Evolutionary conservation across 2,329 filamentous ascomycete species (phyloP), one percentile per base, ranked within the genome.

Genomic region (Apiospora saccharicola): DNA sequence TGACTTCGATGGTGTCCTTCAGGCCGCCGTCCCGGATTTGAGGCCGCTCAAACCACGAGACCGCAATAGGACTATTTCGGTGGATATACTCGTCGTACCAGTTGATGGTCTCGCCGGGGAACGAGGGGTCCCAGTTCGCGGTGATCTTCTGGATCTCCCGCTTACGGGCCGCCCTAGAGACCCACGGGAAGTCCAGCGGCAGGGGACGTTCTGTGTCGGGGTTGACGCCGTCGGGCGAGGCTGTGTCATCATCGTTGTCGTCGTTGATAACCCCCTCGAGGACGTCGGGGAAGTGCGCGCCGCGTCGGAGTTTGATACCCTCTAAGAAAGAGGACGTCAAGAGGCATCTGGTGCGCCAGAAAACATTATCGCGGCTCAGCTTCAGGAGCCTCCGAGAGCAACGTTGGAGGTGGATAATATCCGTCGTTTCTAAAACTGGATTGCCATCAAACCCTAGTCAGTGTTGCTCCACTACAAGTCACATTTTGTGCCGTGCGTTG

Each of bases 51-150:
- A 97, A 86, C 95, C 95, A 98, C 77, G 89, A 92, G 70, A 94
- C 85, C 19, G 87, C 87, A n/a, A 94, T 86, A 0, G 92, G 91
- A 0, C 90, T 94, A 81, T 95, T 88, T 46, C 95, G 89, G 70
- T 95, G 94, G 74, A 97, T 92, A 79, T 95, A 98, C 81, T 98
- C 95, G 71, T 93, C 89, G 80, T 97, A 98, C 92, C 94, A 98
- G 68, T 93, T 90, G 26, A 95, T 86, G 53, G 85, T 86, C 82
- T 98, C 95, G 5, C 83, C 84, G 0, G 91, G 89, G 75, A 92
- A 94, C 0, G 90, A 90, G 0, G 94, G 94, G 76, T 98, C 94
- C 95, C 95, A 98, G 76, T 94, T 94, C 5, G 91, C 91, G 78
- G 93, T 85, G 72, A 94, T 88, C 69, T 90, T 88, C 30, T 84